These are phyloP conservation scores for Eucalyptus caleyi DNA, from an alignment of 345 rosid genomes.

Conservation along the genomic window DNA sequence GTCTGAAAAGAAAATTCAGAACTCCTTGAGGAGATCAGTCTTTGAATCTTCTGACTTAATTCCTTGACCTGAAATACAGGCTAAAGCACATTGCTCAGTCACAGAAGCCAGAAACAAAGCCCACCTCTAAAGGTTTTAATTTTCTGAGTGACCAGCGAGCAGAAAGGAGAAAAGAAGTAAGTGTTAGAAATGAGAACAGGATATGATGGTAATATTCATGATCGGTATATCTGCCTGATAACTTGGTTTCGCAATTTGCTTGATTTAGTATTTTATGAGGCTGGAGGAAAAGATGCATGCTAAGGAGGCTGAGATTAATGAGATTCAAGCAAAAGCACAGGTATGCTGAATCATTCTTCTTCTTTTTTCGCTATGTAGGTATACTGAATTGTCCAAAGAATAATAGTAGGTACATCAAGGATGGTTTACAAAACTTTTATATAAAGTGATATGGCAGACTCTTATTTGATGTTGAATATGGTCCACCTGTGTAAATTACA, in stretches of 20 bases:
- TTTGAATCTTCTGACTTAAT: neutral
- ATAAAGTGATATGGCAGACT: neutral
- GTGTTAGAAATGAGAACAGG: neutral
- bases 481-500: neutral
- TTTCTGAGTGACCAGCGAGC: conserved; percentile 69
- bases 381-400: neutral
- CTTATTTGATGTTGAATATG: neutral
- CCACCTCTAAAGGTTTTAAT: conserved; percentile 24
- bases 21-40: neutral
- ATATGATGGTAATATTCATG: neutral
- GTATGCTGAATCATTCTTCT: conserved; percentile 11
- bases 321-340: conserved; percentile 56
- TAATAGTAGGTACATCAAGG: neutral
- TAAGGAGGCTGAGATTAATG: conserved; percentile 56
- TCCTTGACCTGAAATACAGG: conserved; percentile 11
- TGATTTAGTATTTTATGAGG: conserved; percentile 50
- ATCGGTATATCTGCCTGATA: neutral
- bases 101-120: conserved; percentile 28
- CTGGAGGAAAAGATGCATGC: conserved; percentile 70
- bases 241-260: neutral
- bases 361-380: neutral
- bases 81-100: conserved; percentile 16
- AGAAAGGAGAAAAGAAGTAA: conserved; percentile 76
- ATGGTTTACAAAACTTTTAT: neutral
- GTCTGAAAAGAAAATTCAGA: conserved; percentile 8